Conservation (phyloP, 495 filamentous ascomycete species). For the Penicillium longicatenatum region DNA sequence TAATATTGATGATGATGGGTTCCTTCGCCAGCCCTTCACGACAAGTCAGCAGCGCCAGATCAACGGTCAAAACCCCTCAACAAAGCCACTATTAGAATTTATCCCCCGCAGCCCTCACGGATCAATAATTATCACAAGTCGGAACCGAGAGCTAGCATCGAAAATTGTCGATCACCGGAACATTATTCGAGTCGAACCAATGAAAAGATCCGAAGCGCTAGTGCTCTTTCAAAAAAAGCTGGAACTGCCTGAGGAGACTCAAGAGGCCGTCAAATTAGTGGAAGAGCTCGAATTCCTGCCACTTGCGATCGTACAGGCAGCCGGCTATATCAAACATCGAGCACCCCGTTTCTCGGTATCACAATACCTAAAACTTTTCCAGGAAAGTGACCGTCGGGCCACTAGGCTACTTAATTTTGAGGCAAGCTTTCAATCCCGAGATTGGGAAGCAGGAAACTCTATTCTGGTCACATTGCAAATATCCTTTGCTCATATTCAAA, state of each 20-base stretch:
- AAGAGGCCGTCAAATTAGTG: conserved; percentile 20
- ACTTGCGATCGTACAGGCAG: conserved; percentile 52
- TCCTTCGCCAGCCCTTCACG: too few relatives aligned
- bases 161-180: conserved; percentile 17
- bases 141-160: conserved; percentile 5
- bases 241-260: too few relatives aligned
- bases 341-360: conserved; percentile 24
- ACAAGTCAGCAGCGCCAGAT: not conserved
- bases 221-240: conserved; percentile 46
- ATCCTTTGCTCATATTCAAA: too few relatives aligned
- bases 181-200: conserved; percentile 41
- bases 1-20: too few relatives aligned
- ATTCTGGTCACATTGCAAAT: too few relatives aligned
- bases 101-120: not conserved
- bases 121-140: not conserved
- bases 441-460: conserved; percentile 18
- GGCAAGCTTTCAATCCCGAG: too few relatives aligned
- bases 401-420: conserved; percentile 12
- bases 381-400: conserved; percentile 6
- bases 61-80: not conserved
- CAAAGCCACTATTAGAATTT: too few relatives aligned
- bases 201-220: conserved; percentile 32
- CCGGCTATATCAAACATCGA: conserved; percentile 43
- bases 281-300: conserved; percentile 46
- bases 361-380: conserved; percentile 42